Conservation (phyloP, 2,329 filamentous ascomycete species). For the Colletotrichum scovillei region DNA sequence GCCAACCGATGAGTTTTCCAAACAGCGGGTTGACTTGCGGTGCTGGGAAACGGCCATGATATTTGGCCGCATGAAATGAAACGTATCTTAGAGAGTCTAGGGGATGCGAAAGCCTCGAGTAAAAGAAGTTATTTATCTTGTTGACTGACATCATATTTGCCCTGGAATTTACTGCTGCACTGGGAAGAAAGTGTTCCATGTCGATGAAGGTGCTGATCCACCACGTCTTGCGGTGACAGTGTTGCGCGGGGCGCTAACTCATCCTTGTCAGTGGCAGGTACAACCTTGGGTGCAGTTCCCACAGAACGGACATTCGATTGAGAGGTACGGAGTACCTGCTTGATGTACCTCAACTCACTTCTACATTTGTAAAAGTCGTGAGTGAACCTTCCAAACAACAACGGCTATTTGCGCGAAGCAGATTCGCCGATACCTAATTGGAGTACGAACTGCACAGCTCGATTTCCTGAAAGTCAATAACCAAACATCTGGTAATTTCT, state of each 20-base stretch:
- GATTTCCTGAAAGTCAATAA: neutral
- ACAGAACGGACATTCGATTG: neutral
- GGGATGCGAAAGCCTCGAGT: slow-evolving; percentile 2
- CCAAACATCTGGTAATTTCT: neutral
- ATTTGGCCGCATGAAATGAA: slow-evolving; percentile 33
- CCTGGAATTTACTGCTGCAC: neutral
- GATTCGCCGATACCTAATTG: neutral
- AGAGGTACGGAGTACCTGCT: neutral
- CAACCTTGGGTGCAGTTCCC: neutral
- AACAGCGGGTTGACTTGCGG: slow-evolving; percentile 31
- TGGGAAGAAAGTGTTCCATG: neutral
- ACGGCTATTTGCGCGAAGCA: neutral
- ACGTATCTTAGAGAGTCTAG: slow-evolving; percentile 29
- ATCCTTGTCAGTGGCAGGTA: neutral
- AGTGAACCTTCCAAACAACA: slow-evolving; percentile 14
- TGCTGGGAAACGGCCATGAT: slow-evolving; percentile 23
- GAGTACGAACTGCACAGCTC: neutral
- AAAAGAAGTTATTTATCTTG: slow-evolving; percentile 20
- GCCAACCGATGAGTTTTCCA: slow-evolving; percentile 32
- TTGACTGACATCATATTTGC: neutral
- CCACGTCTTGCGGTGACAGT: neutral
- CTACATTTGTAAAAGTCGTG: neutral
- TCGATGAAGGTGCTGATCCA: neutral
- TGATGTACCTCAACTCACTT: neutral
- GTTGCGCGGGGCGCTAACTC: neutral